These are phyloP conservation scores for Aspergillus campestris DNA, from an alignment of 495 filamentous ascomycete genomes.

Conservation along the genomic window DNA sequence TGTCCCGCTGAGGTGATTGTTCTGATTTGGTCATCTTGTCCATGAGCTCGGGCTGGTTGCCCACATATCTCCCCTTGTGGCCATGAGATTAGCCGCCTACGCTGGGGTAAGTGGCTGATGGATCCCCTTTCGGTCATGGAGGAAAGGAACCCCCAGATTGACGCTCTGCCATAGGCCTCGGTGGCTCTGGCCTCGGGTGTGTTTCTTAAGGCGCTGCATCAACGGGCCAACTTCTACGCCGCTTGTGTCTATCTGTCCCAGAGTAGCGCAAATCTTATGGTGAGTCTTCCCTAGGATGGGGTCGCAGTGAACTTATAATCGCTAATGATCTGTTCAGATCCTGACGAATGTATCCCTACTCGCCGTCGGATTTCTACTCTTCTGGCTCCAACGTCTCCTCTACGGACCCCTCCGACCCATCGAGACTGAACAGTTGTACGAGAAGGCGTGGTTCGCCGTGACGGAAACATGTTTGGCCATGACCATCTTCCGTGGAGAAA, in stretches of 20 bases:
- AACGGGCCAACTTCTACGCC: slow-evolving; percentile 95
- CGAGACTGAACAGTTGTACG: slow-evolving; percentile 94
- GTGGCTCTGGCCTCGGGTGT: slow-evolving; percentile 72
- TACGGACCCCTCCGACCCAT: slow-evolving; percentile 87
- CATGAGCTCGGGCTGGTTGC: slow-evolving; percentile 25
- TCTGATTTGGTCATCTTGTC: slow-evolving; percentile 13
- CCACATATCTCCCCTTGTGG: slow-evolving; percentile 14
- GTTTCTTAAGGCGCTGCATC: slow-evolving; percentile 81
- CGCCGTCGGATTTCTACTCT: slow-evolving; percentile 63
- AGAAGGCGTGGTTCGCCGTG: slow-evolving; percentile 94
- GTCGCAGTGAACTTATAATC: background rate
- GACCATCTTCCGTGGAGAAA: slow-evolving; percentile 96
- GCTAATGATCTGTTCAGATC: slow-evolving; percentile 44
- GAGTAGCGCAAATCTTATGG: slow-evolving; percentile 91
- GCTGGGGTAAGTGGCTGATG: slow-evolving; percentile 37
- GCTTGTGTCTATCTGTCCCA: slow-evolving; percentile 93
- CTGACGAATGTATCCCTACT: slow-evolving; percentile 82
- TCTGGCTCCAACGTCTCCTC: slow-evolving; percentile 79
- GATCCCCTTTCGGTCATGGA: background rate
- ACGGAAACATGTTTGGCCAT: slow-evolving; percentile 95
- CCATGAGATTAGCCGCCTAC: slow-evolving; percentile 47
- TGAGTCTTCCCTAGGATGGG: slow-evolving; percentile 25
- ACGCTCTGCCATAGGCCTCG: slow-evolving; percentile 48
- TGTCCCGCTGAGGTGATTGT: slow-evolving; percentile 9
- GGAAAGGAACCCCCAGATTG: slow-evolving; percentile 6